Conservation (phyloP, 495 filamentous ascomycete species). For the Neurospora sp. region DNA sequence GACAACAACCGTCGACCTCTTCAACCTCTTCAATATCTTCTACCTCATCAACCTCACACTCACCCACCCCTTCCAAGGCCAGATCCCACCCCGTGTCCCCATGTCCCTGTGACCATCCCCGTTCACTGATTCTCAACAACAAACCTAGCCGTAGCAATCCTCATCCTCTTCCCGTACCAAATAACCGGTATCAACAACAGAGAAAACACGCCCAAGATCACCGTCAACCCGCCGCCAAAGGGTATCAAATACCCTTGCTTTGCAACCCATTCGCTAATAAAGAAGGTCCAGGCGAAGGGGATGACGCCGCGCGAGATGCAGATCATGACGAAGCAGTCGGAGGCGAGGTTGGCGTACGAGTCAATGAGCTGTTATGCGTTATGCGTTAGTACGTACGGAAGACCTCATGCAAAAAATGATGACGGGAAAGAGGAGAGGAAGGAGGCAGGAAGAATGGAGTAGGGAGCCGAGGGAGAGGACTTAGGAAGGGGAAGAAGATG, state of each 20-base stretch:
- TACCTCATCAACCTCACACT: no score
- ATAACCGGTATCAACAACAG: constrained; percentile 18
- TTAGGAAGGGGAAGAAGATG: background rate
- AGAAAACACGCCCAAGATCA: constrained; percentile 18
- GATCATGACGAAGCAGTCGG: constrained; percentile 26
- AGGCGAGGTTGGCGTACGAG: constrained; percentile 20
- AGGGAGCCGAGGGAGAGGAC: background rate
- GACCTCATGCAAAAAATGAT: background rate
- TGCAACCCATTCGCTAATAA: constrained; percentile 18
- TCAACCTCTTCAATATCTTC: background rate
- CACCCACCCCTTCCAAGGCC: no score
- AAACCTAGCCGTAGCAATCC: constrained; percentile 20
- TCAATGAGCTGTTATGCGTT: constrained; percentile 19
- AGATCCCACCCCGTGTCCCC: background rate
- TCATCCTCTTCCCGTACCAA: constrained; percentile 18
- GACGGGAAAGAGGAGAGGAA: background rate
- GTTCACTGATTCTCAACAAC: constrained; percentile 17
- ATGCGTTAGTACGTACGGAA: background rate
- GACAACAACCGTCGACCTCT: no score
- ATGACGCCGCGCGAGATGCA: constrained; percentile 20
- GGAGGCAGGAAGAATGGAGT: background rate
- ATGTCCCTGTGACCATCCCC: background rate
- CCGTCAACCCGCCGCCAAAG: constrained; percentile 16
- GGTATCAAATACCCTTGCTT: constrained; percentile 15
- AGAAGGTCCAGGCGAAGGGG: constrained; percentile 21